A percentile compares a stretch with the other conserved stretches of the same genome.
phyloP scores from a whole-genome alignment of 148 eudicot species.

The Euryodendron excelsum region DNA sequence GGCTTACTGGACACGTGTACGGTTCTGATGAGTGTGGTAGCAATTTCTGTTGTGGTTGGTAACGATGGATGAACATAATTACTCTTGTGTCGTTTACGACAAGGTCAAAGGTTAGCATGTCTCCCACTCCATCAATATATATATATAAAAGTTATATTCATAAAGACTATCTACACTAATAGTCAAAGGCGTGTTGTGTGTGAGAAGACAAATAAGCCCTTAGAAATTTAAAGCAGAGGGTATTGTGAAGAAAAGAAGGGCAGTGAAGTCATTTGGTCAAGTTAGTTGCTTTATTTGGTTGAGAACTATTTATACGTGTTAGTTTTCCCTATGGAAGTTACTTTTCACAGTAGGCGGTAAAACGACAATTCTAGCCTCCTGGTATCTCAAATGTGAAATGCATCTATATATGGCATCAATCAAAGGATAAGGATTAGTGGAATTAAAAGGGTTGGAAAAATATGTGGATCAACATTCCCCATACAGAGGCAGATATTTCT shows the following conservation, averaged over 20 bases:
- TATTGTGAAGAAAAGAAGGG: neutral
- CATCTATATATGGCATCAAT: neutral
- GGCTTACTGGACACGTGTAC: neutral
- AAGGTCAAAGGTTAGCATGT: slow-evolving; percentile 7
- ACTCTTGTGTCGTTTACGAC: neutral
- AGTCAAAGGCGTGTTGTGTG: neutral
- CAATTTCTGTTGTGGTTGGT: neutral
- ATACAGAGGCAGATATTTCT: no score
- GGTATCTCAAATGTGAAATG: neutral
- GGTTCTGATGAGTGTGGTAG: neutral
- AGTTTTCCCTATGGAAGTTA: neutral
- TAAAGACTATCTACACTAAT: no score
- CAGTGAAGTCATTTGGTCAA: neutral
- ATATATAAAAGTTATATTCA: no score
- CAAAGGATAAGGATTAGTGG: neutral
- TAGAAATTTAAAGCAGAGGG: no score
- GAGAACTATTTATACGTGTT: neutral
- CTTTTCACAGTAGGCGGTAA: neutral
- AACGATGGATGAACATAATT: neutral
- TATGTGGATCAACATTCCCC: no score
- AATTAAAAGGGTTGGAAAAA: neutral
- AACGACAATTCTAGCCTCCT: neutral
- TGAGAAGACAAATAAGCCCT: no score
- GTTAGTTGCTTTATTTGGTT: neutral
- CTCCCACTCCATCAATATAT: neutral